Conservation (phyloP, 73 alveolate species). For the Paramecium tetraurelia region DNA sequence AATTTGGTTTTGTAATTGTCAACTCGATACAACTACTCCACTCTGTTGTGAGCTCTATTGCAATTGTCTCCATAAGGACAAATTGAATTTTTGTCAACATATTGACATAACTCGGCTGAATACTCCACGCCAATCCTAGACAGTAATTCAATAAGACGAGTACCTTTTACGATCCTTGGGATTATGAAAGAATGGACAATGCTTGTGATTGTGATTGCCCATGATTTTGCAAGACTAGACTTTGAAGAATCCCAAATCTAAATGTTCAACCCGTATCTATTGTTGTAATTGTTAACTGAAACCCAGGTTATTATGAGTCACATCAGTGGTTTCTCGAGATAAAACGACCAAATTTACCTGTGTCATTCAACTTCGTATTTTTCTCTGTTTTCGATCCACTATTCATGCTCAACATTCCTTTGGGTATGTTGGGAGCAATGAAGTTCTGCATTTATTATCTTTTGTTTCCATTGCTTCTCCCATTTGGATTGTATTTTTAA, state of each 20-base stretch:
- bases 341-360: not conserved
- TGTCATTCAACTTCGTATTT: slow-evolving; percentile 6
- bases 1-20: slow-evolving; percentile 86
- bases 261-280: slow-evolving; percentile 44
- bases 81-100: slow-evolving; percentile 68
- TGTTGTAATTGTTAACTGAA: not conserved
- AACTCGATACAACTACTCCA: slow-evolving; percentile 86
- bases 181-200: slow-evolving; percentile 80
- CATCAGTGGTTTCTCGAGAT: slow-evolving; percentile 8
- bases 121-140: slow-evolving; percentile 44
- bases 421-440: not conserved
- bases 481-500: not conserved
- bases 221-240: slow-evolving; percentile 70
- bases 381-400: not conserved
- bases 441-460: not conserved
- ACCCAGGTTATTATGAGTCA: slow-evolving; percentile 21
- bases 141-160: not conserved
- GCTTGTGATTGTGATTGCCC: slow-evolving; percentile 77
- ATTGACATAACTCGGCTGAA: slow-evolving; percentile 74
- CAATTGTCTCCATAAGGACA: slow-evolving; percentile 84
- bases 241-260: slow-evolving; percentile 74
- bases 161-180: slow-evolving; percentile 79
- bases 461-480: not conserved
- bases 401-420: slow-evolving; percentile 41
- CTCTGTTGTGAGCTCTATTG: slow-evolving; percentile 81